phyloP scores from a whole-genome alignment of 352 stramenopile genomes.

The Stephanocyclus meneghinianus region DNA sequence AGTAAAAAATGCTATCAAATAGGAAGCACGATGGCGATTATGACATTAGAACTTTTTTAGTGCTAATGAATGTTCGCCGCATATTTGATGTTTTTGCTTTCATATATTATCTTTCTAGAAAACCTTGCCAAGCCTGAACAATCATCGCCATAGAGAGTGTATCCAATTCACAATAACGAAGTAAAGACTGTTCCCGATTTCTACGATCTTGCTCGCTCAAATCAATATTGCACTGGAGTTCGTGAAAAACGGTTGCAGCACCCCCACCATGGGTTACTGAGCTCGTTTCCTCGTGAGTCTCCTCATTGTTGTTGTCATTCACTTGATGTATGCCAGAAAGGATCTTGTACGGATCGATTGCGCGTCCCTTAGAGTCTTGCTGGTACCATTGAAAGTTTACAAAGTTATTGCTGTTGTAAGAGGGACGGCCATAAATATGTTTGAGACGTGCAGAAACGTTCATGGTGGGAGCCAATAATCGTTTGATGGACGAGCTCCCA shows the following conservation, averaged over 20 bases:
- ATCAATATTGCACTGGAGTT: constrained; percentile 26
- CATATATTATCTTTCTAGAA: constrained; percentile 11
- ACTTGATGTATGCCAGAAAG: constrained; percentile 23
- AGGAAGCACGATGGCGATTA: too few species aligned
- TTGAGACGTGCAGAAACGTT: constrained; percentile 38
- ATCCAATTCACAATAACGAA: constrained; percentile 64
- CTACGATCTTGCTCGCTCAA: constrained; percentile 22
- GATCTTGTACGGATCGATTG: constrained; percentile 55
- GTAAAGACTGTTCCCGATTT: constrained; percentile 37
- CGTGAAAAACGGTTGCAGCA: constrained; percentile 38
- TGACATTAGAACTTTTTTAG: too few species aligned
- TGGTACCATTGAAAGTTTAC: constrained; percentile 61
- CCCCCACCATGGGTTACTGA: constrained; percentile 37
- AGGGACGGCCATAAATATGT: constrained; percentile 39
- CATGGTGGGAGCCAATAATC: constrained; percentile 49
- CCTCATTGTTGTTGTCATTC: constrained; percentile 11
- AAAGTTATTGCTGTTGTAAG: constrained; percentile 61
- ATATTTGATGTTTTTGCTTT: too few species aligned
- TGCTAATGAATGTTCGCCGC: too few species aligned
- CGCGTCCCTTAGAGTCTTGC: constrained; percentile 25
- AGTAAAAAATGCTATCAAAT: too few species aligned
- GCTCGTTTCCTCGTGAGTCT: neutral
- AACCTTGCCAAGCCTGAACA: constrained; percentile 56
- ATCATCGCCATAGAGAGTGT: constrained; percentile 67
- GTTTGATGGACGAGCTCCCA: constrained; percentile 59